Base-by-base conservation (phyloP, 768 basidiomycete genomes). In the Rhizopogon vulgaris region DNA sequence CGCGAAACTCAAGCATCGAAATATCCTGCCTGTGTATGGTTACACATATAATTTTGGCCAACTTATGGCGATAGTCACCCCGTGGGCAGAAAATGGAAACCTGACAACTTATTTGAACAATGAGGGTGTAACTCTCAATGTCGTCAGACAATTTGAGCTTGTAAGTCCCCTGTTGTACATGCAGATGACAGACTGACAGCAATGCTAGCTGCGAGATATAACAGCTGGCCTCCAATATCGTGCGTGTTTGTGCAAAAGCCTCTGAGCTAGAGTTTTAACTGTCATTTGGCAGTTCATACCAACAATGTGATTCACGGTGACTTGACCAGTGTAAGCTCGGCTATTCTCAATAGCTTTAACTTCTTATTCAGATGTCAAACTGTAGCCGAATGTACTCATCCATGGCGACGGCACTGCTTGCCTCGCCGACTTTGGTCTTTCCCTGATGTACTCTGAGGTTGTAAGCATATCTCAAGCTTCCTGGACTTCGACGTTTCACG, bases 381-480 rank as follows among this genome's bases (percentile, higher is more conserved):
- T 28, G 17, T 14, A 54, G 49, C 41, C 42, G 1, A 54, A 54
- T 22, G 32, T 51, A 6, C 67, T 76, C 15, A 69, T 77, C 40
- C 69, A 71, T 48, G 66, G 70, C 51, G 55, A 71, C 15, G 65
- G 68, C 27, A 67, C 64, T 24, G 74, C 69, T 6, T 65, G 67
- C 12, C 57, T 78, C 15, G 69, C 69, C 51, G 76, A 76, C 50
- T 76, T 76, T 53, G 76, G 75, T 4, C 58, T 76, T 6, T 76
- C 73, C 22, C 71, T 57, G 27, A 66, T 76, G 41, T 59, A 69
- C n/a, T 60, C 60, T 14, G 70, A 73, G 49, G 61, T 69, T 50
- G 58, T 65, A 38, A 59, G 63, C n/a, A 1, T 63, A 58, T 45
- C 51, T n/a, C 18, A 22, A 22, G 15, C 38, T 32, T 43, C 51